Evolutionary conservation across 2,329 filamentous ascomycete species (phyloP).

Genomic region (Ophiostoma piceae): DNA sequence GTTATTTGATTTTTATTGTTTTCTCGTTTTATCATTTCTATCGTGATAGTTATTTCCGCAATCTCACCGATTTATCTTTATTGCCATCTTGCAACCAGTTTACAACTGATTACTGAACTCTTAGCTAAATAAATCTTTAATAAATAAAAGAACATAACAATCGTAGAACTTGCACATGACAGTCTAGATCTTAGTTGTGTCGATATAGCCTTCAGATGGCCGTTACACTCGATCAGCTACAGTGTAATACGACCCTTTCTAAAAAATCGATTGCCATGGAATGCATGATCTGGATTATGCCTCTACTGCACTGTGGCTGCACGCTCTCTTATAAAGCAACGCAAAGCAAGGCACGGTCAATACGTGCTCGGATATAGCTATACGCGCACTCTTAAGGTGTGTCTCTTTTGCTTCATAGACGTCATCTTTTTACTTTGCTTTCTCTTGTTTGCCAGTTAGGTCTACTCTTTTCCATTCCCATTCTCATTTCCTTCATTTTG

Average conservation of each 20-base stretch:
- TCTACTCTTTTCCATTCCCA: no score
- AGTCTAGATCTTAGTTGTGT: not conserved
- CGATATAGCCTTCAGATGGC: not conserved
- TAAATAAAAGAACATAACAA: not conserved
- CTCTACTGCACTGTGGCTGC: not conserved
- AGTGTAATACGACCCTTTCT: not conserved
- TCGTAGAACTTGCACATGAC: not conserved
- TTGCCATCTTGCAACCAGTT: not conserved
- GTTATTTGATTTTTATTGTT: not conserved
- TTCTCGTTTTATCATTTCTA: not conserved
- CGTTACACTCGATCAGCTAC: not conserved
- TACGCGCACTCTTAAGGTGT: not conserved
- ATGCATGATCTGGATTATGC: not conserved
- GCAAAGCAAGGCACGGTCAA: not conserved
- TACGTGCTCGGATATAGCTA: not conserved
- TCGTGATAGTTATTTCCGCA: no score
- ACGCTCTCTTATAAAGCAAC: not conserved
- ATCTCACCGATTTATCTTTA: not conserved
- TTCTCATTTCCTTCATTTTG: not conserved
- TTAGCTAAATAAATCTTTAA: not conserved
- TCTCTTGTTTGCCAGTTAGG: no score
- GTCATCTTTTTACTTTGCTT: no score
- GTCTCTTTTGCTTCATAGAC: not conserved
- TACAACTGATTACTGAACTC: not conserved
- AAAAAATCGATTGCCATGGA: not conserved